Evolutionary conservation across 2,329 filamentous ascomycete genomes (phyloP).

Genomic region (Fusarium falciforme): DNA sequence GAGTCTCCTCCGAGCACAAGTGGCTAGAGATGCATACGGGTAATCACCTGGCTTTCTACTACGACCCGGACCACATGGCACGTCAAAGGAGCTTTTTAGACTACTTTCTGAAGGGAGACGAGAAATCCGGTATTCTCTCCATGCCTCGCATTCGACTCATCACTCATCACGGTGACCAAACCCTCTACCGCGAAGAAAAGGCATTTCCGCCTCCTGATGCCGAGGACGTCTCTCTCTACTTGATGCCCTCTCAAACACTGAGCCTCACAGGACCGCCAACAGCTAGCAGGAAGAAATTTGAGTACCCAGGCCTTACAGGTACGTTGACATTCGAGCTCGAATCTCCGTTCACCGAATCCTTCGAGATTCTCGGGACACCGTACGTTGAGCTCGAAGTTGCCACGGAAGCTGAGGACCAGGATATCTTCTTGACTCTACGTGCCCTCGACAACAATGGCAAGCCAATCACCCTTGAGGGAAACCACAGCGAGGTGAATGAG

Average conservation of each 20-base stretch:
- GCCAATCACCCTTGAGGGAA: background rate
- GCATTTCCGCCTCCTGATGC: slow-evolving; percentile 9
- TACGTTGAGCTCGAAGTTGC: slow-evolving; percentile 8
- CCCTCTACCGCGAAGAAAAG: slow-evolving; percentile 1
- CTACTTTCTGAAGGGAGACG: background rate
- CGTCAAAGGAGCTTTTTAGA: slow-evolving; percentile 7
- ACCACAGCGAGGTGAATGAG: slow-evolving; percentile 9
- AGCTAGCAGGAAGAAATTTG: background rate
- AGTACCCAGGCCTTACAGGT: background rate
- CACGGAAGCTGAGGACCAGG: slow-evolving; percentile 6
- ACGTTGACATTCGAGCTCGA: background rate
- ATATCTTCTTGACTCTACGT: slow-evolving; percentile 5
- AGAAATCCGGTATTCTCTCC: slow-evolving; percentile 5
- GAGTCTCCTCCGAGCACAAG: slow-evolving; percentile 8
- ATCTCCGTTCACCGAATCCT: background rate
- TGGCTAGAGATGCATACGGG: slow-evolving; percentile 15
- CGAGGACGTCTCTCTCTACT: background rate
- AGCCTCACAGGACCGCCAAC: background rate
- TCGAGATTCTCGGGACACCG: slow-evolving; percentile 7
- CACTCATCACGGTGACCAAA: slow-evolving; percentile 1
- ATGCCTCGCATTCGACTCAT: background rate
- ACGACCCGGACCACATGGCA: background rate
- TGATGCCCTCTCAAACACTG: background rate
- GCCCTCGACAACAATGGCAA: background rate
- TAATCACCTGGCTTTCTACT: slow-evolving; percentile 5